Conservation (phyloP, 2,329 filamentous ascomycete species). For the Parascedosporium putredinis region DNA sequence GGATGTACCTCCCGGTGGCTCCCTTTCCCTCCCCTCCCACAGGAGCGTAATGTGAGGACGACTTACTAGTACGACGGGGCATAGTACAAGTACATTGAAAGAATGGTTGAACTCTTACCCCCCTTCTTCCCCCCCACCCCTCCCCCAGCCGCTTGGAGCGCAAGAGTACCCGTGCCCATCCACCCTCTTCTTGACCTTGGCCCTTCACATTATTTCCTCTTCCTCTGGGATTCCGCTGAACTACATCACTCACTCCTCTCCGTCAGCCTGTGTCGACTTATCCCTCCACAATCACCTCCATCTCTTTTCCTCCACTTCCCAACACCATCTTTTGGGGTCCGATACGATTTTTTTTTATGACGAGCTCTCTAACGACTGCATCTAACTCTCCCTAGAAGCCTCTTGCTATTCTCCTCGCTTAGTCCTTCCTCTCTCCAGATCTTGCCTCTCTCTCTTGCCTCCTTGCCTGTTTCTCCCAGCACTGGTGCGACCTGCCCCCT, state of each 20-base stretch:
- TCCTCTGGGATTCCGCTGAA: neutral
- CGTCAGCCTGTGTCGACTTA: neutral
- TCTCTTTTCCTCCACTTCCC: neutral
- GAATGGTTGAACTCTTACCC: neutral
- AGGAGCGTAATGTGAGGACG: too few species aligned
- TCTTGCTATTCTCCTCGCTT: neutral
- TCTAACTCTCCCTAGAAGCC: neutral
- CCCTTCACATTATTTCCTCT: constrained; percentile 12
- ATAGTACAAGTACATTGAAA: neutral
- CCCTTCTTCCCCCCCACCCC: too few species aligned
- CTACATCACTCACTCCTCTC: neutral
- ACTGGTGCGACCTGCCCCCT: neutral
- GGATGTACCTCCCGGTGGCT: too few species aligned
- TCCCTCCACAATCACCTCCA: neutral
- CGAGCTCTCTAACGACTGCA: neutral
- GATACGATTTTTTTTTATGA: neutral
- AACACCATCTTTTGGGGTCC: neutral
- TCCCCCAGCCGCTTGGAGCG: constrained; percentile 6
- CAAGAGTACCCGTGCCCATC: constrained; percentile 11
- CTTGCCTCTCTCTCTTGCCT: neutral
- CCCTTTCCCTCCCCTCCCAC: too few species aligned
- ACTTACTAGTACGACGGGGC: neutral
- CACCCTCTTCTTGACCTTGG: constrained; percentile 13
- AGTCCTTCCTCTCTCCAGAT: neutral
- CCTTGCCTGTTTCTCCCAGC: neutral